Percentiles rank a stretch among this genome's conserved stretches.
phyloP scores from a whole-genome alignment of 2,329 filamentous ascomycete genomes.

The Mycosphaerella arachidis region DNA sequence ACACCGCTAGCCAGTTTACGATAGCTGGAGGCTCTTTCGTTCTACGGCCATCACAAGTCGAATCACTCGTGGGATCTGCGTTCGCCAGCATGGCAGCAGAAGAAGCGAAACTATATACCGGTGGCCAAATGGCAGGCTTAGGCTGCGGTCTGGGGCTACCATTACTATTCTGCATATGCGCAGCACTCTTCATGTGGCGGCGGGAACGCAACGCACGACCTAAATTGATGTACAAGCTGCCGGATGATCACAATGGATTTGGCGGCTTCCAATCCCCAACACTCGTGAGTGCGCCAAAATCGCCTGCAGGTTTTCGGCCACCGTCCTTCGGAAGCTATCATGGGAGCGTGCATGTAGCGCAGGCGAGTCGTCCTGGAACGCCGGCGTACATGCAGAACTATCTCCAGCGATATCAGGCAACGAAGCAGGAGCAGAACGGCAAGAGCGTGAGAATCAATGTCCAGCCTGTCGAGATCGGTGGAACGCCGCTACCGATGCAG shows the following conservation, averaged over 20 bases:
- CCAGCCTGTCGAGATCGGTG: constrained; percentile 7
- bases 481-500: not conserved
- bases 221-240: constrained; percentile 32
- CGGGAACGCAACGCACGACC: constrained; percentile 20
- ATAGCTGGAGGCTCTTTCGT: constrained; percentile 24
- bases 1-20: constrained; percentile 23
- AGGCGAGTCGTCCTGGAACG: not conserved
- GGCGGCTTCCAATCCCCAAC: constrained; percentile 19
- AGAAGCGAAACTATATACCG: constrained; percentile 18
- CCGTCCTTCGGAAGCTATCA: not conserved
- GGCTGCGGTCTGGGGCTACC: constrained; percentile 28
- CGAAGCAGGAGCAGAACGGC: constrained; percentile 6
- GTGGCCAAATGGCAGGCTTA: constrained; percentile 28
- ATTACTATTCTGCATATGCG: constrained; percentile 24
- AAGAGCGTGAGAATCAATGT: not conserved
- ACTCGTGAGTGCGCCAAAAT: not conserved
- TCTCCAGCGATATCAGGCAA: constrained; percentile 6
- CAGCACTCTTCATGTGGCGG: constrained; percentile 19
- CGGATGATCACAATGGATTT: constrained; percentile 26
- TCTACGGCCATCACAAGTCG: constrained; percentile 29
- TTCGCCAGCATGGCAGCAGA: constrained; percentile 15
- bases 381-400: constrained; percentile 9
- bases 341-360: not conserved
- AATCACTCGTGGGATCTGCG: constrained; percentile 21
- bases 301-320: not conserved